Evolutionary conservation across 108 stramenopile species (phyloP).

Genomic region (Discostella stelligeroides): DNA sequence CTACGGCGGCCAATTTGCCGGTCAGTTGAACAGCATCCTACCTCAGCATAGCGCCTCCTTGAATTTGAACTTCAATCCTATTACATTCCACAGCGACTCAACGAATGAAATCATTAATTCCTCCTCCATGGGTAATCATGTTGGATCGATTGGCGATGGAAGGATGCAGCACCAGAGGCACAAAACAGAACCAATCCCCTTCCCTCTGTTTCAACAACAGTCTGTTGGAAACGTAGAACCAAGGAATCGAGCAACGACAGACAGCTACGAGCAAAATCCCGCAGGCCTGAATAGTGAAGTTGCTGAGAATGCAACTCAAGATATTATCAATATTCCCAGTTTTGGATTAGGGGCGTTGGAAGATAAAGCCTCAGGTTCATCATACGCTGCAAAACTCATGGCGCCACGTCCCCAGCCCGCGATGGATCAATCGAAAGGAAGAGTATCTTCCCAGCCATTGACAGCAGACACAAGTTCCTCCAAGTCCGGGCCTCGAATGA

Average conservation of each 20-base stretch:
- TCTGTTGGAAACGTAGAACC: slow-evolving; percentile 4
- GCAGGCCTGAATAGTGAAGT: slow-evolving; percentile 24
- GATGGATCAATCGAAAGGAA: slow-evolving; percentile 10
- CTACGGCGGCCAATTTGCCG: slow-evolving; percentile 11
- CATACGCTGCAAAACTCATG: slow-evolving; percentile 38
- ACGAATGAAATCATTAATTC: background rate
- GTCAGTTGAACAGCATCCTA: background rate
- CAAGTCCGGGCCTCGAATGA: slow-evolving; percentile 63
- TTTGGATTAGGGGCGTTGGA: slow-evolving; percentile 13
- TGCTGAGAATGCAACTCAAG: slow-evolving; percentile 6
- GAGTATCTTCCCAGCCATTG: slow-evolving; percentile 24
- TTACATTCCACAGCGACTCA: slow-evolving; percentile 14
- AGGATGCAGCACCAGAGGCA: slow-evolving; percentile 31
- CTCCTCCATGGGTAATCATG: background rate
- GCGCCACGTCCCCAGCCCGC: slow-evolving; percentile 17
- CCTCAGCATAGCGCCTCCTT: slow-evolving; percentile 9
- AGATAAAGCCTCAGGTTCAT: slow-evolving; percentile 13
- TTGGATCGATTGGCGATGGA: slow-evolving; percentile 16
- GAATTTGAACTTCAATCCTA: slow-evolving; percentile 5
- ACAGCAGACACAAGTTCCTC: slow-evolving; percentile 52
- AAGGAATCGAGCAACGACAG: slow-evolving; percentile 11
- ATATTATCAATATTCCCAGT: slow-evolving; percentile 15
- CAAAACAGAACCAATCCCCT: slow-evolving; percentile 41
- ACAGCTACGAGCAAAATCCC: slow-evolving; percentile 33
- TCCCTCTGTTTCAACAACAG: slow-evolving; percentile 14